Conservation (phyloP, 2,329 filamentous ascomycete species). For the Cryphonectria radicalis region DNA sequence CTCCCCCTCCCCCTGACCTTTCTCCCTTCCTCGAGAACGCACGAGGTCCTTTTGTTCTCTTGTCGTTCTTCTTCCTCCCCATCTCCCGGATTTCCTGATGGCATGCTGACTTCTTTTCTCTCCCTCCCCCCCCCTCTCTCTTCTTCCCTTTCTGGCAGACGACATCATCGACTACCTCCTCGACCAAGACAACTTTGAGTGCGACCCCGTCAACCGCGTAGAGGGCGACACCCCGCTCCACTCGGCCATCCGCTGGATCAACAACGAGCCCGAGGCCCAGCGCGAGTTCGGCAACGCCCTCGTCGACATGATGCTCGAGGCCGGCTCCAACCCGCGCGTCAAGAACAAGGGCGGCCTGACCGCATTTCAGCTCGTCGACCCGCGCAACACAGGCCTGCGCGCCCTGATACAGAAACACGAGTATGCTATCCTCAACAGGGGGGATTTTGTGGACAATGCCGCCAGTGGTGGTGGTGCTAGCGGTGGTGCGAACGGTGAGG, state of each 20-base stretch:
- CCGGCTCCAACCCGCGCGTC: slow-evolving; percentile 63
- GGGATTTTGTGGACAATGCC: slow-evolving; percentile 56
- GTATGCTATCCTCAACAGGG: slow-evolving; percentile 63
- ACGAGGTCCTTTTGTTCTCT: not conserved
- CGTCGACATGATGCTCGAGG: slow-evolving; percentile 81
- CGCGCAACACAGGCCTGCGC: slow-evolving; percentile 64
- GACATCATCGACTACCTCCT: slow-evolving; percentile 82
- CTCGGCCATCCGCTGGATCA: slow-evolving; percentile 77
- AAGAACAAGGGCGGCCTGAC: slow-evolving; percentile 76
- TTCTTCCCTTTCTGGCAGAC: slow-evolving; percentile 50
- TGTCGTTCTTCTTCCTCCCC: not conserved
- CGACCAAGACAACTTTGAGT: slow-evolving; percentile 83
- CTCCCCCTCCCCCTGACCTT: not conserved
- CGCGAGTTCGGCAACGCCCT: slow-evolving; percentile 68
- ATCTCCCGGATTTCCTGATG: too few relatives aligned
- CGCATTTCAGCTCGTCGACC: slow-evolving; percentile 74
- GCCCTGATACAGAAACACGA: slow-evolving; percentile 72
- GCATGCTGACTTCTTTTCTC: too few relatives aligned
- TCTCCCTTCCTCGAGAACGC: not conserved
- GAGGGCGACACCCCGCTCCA: slow-evolving; percentile 82
- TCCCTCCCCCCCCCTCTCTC: not conserved
- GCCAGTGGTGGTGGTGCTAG: slow-evolving; percentile 29
- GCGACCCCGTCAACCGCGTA: slow-evolving; percentile 73
- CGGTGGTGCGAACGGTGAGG: slow-evolving; percentile 30
- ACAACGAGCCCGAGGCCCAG: slow-evolving; percentile 66